Evolutionary conservation across 805 yeast genomes (phyloP).

Genomic region (Metschnikowia lachancei): DNA sequence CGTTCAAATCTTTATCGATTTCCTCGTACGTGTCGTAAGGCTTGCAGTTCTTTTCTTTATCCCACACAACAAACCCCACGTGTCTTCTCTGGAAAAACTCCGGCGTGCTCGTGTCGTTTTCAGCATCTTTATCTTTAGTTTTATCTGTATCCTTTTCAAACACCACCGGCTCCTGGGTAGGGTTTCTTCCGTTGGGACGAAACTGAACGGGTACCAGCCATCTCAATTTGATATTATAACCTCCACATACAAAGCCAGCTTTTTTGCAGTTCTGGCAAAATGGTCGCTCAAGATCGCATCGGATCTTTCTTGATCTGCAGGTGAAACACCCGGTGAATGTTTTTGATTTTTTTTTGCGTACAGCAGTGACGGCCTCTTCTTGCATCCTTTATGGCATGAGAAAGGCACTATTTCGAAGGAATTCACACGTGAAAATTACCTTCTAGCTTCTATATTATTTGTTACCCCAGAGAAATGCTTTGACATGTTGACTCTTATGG

Average conservation of each 20-base stretch:
- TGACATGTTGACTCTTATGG: neutral
- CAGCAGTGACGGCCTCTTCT: neutral
- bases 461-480: neutral
- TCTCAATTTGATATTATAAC: slow-evolving; percentile 75
- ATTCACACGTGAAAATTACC: neutral
- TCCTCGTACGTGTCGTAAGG: slow-evolving; percentile 75
- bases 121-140: slow-evolving; percentile 7
- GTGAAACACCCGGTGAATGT: slow-evolving; percentile 89
- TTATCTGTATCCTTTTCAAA: slow-evolving; percentile 25
- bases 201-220: slow-evolving; percentile 62
- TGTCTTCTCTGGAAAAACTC: slow-evolving; percentile 67
- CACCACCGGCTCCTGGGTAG: slow-evolving; percentile 30
- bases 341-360: slow-evolving; percentile 37
- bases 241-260: slow-evolving; percentile 69
- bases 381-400: neutral
- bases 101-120: slow-evolving; percentile 4
- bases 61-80: slow-evolving; percentile 72
- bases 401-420: neutral
- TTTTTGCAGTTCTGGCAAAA: slow-evolving; percentile 67
- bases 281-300: slow-evolving; percentile 75
- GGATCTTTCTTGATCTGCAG: slow-evolving; percentile 74
- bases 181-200: slow-evolving; percentile 27
- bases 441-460: neutral
- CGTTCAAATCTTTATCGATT: slow-evolving; percentile 65
- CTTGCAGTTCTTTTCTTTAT: slow-evolving; percentile 43